Evolutionary conservation across 2,329 filamentous ascomycete genomes (phyloP), one percentile per base, ranked within the genome.

Genomic region (Plectosphaerella plurivora): DNA sequence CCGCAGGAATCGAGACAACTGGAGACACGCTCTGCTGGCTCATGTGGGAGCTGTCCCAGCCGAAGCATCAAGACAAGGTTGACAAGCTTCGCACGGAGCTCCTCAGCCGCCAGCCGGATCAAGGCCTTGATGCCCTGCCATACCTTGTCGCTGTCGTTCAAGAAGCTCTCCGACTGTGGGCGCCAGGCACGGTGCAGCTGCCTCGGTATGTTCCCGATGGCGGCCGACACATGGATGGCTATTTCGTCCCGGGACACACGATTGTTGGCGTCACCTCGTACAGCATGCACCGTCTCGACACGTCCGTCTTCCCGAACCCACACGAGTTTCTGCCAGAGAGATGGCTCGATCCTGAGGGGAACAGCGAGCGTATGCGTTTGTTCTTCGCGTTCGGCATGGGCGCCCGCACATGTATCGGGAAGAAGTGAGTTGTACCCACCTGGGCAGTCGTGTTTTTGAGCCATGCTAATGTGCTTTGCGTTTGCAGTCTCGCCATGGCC

Each of bases 1-100:
- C 64, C 16, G 63, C 60, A 35, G 61, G 60, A 6, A 67, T 57
- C 2, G 66, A 65, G 6, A 69, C 62, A 0, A 68, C 60, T 2
- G 63, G 48, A 2, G 48, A 36, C n/a, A 50, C 24, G 15, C 47
- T 50, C 15, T 50, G 47, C 33, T 50, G 47, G 47, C 36, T 50
- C 18, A 50, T 50, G 36, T 50, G 47, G 47, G 47, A 50, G 24
- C 24, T 50, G 15, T 50, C 37, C 5, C 47, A 50, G 10, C 37
- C 37, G 7, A 25, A 20, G 36, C 24, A 42, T 12, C 37, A 44
- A 1, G 12, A 2, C 2, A 42, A 50, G 16, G 37, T 44, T 2
- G n/a, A 15, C 12, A 28, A 16, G 18, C 45, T 49, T 6, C 47
- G 36, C 47, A 18, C 35, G 8, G 35, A 49, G 16, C 35, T 49